phyloP scores from a whole-genome alignment of 306 rosid species.

The Cicer chorassanicum region DNA sequence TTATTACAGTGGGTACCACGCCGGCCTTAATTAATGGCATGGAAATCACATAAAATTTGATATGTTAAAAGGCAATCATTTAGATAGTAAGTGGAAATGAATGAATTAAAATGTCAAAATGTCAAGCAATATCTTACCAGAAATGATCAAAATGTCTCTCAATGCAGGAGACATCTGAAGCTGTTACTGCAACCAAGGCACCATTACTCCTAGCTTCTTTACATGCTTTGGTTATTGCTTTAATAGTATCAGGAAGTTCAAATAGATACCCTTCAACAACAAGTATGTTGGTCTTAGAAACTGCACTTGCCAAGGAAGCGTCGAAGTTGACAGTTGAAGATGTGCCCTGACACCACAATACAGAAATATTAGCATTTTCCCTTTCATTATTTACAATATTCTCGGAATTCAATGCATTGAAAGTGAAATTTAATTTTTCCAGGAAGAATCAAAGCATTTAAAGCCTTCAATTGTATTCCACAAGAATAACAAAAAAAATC shows the following conservation, averaged over 20 bases:
- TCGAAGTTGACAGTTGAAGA: constrained; percentile 80
- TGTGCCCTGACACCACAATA: constrained; percentile 70
- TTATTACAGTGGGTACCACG: neutral
- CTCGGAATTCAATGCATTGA: too few species aligned
- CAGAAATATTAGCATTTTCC: constrained; percentile 46
- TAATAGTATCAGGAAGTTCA: constrained; percentile 87
- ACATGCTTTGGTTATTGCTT: constrained; percentile 71
- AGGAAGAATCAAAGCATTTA: neutral
- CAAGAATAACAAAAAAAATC: neutral
- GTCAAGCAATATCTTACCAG: constrained; percentile 57
- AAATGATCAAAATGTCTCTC: constrained; percentile 86
- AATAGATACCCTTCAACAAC: constrained; percentile 93
- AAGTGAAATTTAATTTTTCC: neutral
- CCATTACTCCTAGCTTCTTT: constrained; percentile 76
- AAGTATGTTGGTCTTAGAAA: constrained; percentile 77
- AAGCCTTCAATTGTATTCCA: neutral
- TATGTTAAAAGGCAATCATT: neutral
- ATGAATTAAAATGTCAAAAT: constrained; percentile 6
- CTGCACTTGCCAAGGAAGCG: constrained; percentile 64
- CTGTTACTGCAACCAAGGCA: constrained; percentile 88
- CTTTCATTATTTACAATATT: neutral
- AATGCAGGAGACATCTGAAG: constrained; percentile 92
- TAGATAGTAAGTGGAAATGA: constrained; percentile 21
- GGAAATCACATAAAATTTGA: constrained; percentile 19
- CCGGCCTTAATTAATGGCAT: constrained; percentile 4